Base-by-base conservation (phyloP, 441 rosid species). In the Lepidium campestre region DNA sequence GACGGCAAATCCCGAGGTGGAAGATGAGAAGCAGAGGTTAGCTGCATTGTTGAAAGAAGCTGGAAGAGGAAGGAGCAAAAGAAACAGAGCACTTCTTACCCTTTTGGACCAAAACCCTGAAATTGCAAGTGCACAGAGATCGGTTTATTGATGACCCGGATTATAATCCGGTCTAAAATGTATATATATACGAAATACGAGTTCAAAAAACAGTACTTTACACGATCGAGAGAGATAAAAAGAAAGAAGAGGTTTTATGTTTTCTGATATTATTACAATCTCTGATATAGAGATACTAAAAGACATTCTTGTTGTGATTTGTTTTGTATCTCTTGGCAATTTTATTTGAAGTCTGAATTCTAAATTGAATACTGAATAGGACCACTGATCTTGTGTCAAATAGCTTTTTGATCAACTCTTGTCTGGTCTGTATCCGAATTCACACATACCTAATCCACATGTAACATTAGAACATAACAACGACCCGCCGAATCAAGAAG, bases 1-100 rank as follows among this genome's bases (percentile, higher is more conserved):
- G 73, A 92, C 97, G 1, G 98, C 95, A 41, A 88, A 92, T 79
- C 93, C 97, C 0, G 97, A 92, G 36, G 98, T 90, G 45, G 83
- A 78, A 2, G 97, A 86, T 19, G 97, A 92, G 75, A 92, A 86
- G 56, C 67, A 82, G 72, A 79, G 98, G 75, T 54, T 92, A 23
- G 82, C 75, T 3, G 93, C 81, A 74, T 73, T 90, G 82, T 62
- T 92, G 82, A 92, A 90, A 77, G 97, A 90, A 68, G 93, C 93
- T 59, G 96, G 97, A 29, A 84, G 83, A 72, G 90, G 78, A 27
- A 71, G 97, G 76, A 84, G 64, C 73, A 79, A 85, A 70, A 85
- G 86, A 75, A 78, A 91, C 40, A 85, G 81, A 77, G 79, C 91
- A 57, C 78, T 90, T 35, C 76, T 90, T 42, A 72, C 86, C 7